Evolutionary conservation across 108 stramenopile species (phyloP), one percentile per base, ranked within the genome.

Genomic region (Cyclotella baltica): DNA sequence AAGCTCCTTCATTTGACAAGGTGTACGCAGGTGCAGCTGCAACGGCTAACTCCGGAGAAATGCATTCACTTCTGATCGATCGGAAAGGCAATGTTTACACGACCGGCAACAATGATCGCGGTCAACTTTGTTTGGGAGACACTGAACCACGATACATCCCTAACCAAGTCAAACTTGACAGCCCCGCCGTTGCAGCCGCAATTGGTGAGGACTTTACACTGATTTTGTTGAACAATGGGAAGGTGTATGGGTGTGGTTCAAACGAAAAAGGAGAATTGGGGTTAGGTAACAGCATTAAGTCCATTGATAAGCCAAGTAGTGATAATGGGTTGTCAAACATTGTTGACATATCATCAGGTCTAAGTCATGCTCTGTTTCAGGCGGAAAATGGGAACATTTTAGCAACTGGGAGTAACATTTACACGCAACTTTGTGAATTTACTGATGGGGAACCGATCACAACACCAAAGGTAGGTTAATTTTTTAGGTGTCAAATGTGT

Each of bases 211-310:
- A 77, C 20, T 72, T 73, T 53, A 62, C 78, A 2, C 27, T 85
- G 20, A 77, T 77, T 1, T 53, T 78, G 19, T 22, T 67, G 10
- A 62, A 51, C 23, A 71, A 82, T 43, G 84, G 84, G 30, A 52
- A 38, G 20, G 69, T 77, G 0, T 77, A 70, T 55, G 76, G 76
- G 11, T 77, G 76, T 31, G 76, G 76, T 0, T 68, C 62, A 11
- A 77, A 77, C 55, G 52, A 70, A 31, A 33, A 83, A 19, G 86
- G 86, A 11, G 61, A 84, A 47, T 37, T 84, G 25, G 86, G 86
- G 36, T 52, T 81, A 15, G 78, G 75, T 11, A 43, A 59, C 22
- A 34, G 36, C 6, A 37, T 80, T 28, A 33, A 38, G 29, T 28
- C 63, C 4, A 33, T 72, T 2, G 22, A 66, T 30, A 38, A 0